phyloP scores from a whole-genome alignment of 768 basidiomycete genomes.

The Leccinum subgranulosum region DNA sequence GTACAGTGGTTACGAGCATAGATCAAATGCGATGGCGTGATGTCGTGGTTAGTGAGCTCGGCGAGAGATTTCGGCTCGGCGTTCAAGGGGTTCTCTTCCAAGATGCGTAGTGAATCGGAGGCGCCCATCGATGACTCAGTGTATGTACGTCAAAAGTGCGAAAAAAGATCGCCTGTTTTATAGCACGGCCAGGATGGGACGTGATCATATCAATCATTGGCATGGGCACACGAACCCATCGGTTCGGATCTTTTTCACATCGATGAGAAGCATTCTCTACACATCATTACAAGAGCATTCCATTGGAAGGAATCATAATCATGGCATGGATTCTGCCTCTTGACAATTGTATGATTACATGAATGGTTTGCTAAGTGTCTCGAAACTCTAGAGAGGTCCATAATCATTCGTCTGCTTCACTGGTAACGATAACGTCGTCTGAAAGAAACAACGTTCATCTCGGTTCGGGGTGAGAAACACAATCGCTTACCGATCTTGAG shows the following conservation, averaged over 20 bases:
- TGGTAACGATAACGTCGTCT: slow-evolving; percentile 80
- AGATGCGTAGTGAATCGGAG: slow-evolving; percentile 13
- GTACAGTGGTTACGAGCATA: slow-evolving; percentile 74
- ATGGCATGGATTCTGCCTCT: background rate
- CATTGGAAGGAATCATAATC: background rate
- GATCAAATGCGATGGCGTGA: slow-evolving; percentile 62
- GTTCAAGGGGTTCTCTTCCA: slow-evolving; percentile 53
- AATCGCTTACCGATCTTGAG: slow-evolving; percentile 73
- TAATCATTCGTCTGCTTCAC: slow-evolving; percentile 62
- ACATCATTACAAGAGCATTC: background rate
- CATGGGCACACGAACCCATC: background rate
- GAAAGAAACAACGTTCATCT: slow-evolving; percentile 7
- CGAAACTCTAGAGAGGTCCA: slow-evolving; percentile 18
- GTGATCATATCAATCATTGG: background rate
- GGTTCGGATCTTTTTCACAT: background rate
- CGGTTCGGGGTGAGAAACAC: background rate
- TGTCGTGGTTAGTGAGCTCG: slow-evolving; percentile 40
- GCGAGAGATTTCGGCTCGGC: slow-evolving; percentile 64
- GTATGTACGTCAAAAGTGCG: background rate
- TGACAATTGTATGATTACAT: slow-evolving; percentile 24
- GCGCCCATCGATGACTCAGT: slow-evolving; percentile 19
- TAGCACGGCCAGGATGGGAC: background rate
- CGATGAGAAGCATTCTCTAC: background rate
- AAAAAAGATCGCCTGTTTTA: background rate
- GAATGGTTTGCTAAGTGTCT: slow-evolving; percentile 18